Evolutionary conservation across 805 yeast genomes (phyloP).

Genomic region (Saccharomycopsis guyanensis): DNA sequence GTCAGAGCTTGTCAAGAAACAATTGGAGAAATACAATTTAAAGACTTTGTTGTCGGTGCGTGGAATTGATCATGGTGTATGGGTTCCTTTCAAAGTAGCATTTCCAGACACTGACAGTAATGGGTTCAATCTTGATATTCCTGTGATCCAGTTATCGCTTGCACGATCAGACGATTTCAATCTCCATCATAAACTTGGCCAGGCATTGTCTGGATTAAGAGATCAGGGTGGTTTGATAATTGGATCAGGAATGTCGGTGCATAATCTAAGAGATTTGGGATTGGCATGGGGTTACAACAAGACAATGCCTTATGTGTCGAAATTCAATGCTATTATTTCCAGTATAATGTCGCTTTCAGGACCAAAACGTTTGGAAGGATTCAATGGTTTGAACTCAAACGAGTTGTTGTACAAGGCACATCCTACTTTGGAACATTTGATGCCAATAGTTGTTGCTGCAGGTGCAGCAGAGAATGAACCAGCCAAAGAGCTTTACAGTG

Average conservation of each 20-base stretch:
- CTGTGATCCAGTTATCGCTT: conserved; percentile 45
- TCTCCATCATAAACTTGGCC: conserved; percentile 47
- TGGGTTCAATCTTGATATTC: conserved; percentile 25
- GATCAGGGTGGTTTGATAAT: conserved; percentile 45
- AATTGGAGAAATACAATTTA: conserved; percentile 38
- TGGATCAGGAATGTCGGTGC: conserved; percentile 76
- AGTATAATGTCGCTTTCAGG: conserved; percentile 28
- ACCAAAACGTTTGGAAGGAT: conserved; percentile 29
- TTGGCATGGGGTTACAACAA: conserved; percentile 24
- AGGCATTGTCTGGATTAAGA: conserved; percentile 43
- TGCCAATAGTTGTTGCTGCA: conserved; percentile 58
- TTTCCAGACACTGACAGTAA: conserved; percentile 35
- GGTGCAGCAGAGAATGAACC: conserved; percentile 37
- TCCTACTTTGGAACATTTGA: conserved; percentile 71
- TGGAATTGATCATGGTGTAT: conserved; percentile 77
- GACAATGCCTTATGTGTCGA: conserved; percentile 40
- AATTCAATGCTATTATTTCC: conserved; percentile 37
- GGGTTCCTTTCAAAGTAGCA: conserved; percentile 75
- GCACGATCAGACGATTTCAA: conserved; percentile 34
- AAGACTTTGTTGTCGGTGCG: conserved; percentile 39
- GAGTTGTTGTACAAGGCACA: conserved; percentile 47
- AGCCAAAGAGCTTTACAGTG: conserved; percentile 41
- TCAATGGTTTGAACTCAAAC: conserved; percentile 31
- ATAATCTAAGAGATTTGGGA: conserved; percentile 55
- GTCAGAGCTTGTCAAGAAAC: conserved; percentile 37